These are phyloP conservation scores for Chlorella sorokiniana DNA, from an alignment of 139 green algal species.

Conservation along the genomic window DNA sequence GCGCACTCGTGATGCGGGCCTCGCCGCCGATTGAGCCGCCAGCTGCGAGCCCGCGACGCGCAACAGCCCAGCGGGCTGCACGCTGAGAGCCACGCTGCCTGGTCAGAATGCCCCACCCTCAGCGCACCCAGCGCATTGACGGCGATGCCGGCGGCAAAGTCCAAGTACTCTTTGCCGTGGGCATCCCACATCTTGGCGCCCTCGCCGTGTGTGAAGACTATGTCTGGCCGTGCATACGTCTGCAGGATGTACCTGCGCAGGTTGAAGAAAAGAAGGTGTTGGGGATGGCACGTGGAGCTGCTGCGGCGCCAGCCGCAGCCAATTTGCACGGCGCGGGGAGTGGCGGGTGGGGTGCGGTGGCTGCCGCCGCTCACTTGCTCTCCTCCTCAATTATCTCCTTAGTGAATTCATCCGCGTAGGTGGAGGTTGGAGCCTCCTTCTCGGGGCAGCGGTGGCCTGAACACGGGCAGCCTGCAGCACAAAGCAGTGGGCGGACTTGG, in stretches of 20 bases:
- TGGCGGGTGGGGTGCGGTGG: not conserved
- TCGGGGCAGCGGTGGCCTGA: not conserved
- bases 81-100: not conserved
- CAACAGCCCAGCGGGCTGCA: no score
- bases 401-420: constrained; percentile 12
- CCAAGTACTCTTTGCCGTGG: constrained; percentile 89
- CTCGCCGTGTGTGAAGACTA: constrained; percentile 84
- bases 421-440: not conserved
- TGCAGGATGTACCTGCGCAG: constrained; percentile 79
- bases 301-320: no score
- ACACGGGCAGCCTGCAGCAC: constrained; percentile 3
- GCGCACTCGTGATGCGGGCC: no score
- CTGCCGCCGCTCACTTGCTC: constrained; percentile 28
- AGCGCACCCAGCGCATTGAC: constrained; percentile 90
- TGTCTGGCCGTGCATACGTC: constrained; percentile 80
- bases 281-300: not conserved
- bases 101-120: not conserved
- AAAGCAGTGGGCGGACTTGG: not conserved
- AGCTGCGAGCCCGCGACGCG: no score
- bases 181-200: constrained; percentile 84
- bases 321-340: not conserved
- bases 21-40: no score
- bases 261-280: no score
- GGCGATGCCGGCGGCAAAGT: constrained; percentile 96
- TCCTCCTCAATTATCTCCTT: constrained; percentile 37